These are phyloP conservation scores for Leptodermis oblonga DNA, from an alignment of 257 asterid species.

Conservation along the genomic window DNA sequence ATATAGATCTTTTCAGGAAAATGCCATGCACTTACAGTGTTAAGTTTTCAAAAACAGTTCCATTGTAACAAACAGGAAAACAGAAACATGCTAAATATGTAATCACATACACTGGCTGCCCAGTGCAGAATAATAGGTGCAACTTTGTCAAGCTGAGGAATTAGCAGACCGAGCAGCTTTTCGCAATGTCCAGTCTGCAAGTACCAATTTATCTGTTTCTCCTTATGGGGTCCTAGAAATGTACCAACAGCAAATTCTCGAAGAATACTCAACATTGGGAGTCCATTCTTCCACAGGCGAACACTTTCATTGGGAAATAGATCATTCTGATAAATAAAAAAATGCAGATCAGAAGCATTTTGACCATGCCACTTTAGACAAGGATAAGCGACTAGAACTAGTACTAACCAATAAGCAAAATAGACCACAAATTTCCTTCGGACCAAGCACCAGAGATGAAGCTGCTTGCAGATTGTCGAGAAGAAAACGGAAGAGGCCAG, in stretches of 20 bases:
- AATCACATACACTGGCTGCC: constrained; percentile 67
- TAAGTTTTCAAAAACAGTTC: neutral
- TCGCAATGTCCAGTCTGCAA: constrained; percentile 62
- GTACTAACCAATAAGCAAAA: constrained; percentile 74
- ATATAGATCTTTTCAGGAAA: neutral
- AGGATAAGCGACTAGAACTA: constrained; percentile 17
- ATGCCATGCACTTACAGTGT: neutral
- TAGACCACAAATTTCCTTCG: constrained; percentile 92
- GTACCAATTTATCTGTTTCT: constrained; percentile 75
- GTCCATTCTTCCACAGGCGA: constrained; percentile 87
- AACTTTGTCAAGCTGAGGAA: constrained; percentile 49
- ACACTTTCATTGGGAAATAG: constrained; percentile 71
- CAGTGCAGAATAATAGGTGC: constrained; percentile 52
- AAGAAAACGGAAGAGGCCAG: constrained; percentile 76
- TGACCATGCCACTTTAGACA: constrained; percentile 16
- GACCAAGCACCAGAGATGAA: constrained; percentile 80
- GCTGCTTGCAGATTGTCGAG: constrained; percentile 68
- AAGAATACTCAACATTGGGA: constrained; percentile 61
- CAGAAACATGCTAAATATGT: constrained; percentile 6
- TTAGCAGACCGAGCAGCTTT: constrained; percentile 65
- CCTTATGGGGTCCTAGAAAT: constrained; percentile 70
- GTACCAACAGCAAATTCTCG: constrained; percentile 71
- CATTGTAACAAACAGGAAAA: neutral
- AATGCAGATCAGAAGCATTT: constrained; percentile 24
- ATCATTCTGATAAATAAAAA: constrained; percentile 66